These are phyloP conservation scores for Coccinonectria pachysandricola DNA, from an alignment of 2,329 filamentous ascomycete species.

Conservation along the genomic window DNA sequence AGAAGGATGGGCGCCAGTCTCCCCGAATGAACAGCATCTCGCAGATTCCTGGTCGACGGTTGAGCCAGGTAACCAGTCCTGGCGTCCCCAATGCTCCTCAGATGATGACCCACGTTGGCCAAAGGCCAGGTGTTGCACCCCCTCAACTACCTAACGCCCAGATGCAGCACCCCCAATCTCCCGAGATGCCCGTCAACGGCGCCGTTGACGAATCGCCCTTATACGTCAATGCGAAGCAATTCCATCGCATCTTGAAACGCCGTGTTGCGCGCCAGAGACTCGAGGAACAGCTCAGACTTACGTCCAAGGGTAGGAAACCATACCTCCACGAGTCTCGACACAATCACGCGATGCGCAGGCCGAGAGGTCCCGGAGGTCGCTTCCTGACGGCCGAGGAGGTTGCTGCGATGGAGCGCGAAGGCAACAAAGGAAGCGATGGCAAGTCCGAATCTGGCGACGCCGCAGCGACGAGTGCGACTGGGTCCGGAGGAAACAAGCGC, in stretches of 20 bases:
- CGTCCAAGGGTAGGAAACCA: constrained; percentile 90
- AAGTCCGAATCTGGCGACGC: constrained; percentile 21
- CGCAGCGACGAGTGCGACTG: constrained; percentile 14
- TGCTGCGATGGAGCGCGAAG: constrained; percentile 67
- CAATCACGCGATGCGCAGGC: constrained; percentile 95
- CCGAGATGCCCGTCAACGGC: constrained; percentile 62
- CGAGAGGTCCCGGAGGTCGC: constrained; percentile 83
- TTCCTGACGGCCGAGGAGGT: constrained; percentile 97
- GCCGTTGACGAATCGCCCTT: constrained; percentile 82
- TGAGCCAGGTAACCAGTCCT: constrained; percentile 71
- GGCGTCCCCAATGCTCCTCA: constrained; percentile 62
- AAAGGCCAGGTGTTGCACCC: constrained; percentile 40
- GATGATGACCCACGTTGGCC: constrained; percentile 59
- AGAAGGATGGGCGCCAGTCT: constrained; percentile 63
- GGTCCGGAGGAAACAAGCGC: constrained; percentile 42
- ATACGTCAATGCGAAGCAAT: constrained; percentile 98
- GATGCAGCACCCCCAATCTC: constrained; percentile 62
- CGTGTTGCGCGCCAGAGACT: constrained; percentile 86
- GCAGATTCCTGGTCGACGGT: constrained; percentile 52
- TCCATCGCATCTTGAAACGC: constrained; percentile 91
- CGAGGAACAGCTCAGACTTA: constrained; percentile 83
- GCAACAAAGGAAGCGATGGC: constrained; percentile 34
- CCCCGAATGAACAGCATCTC: constrained; percentile 59
- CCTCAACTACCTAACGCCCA: constrained; percentile 54
- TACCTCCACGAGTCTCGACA: constrained; percentile 96